Percentiles rank a stretch among this genome's conserved stretches.
These are phyloP conservation scores for Globisporangium spinosum DNA, from an alignment of 352 stramenopile species.

Conservation along the genomic window DNA sequence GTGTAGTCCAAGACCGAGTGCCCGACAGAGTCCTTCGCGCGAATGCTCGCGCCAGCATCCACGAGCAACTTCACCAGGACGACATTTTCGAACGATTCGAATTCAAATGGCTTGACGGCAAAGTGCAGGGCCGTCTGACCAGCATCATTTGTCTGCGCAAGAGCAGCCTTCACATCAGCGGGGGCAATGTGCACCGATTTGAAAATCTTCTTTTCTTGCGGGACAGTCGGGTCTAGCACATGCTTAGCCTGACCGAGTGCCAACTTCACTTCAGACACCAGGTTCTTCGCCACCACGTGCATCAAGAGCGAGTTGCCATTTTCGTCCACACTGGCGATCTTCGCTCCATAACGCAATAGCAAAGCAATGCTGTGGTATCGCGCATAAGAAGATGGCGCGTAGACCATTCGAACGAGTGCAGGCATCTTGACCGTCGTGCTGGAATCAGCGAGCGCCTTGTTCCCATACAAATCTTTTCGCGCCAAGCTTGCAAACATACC, in stretches of 20 bases:
- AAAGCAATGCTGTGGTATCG: slow-evolving; percentile 43
- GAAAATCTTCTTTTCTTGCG: slow-evolving; percentile 26
- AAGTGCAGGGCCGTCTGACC: slow-evolving; percentile 56
- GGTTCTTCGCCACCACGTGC: slow-evolving; percentile 53
- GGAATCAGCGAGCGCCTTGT: slow-evolving; percentile 26
- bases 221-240: slow-evolving; percentile 35
- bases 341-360: slow-evolving; percentile 57
- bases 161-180: slow-evolving; percentile 35
- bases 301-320: slow-evolving; percentile 60
- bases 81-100: slow-evolving; percentile 68
- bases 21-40: slow-evolving; percentile 33
- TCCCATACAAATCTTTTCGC: slow-evolving; percentile 37
- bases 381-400: slow-evolving; percentile 25
- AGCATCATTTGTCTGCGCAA: slow-evolving; percentile 35
- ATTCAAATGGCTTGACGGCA: slow-evolving; percentile 51
- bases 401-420: slow-evolving; percentile 41
- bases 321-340: slow-evolving; percentile 39
- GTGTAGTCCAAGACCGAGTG: slow-evolving; percentile 55
- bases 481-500: slow-evolving; percentile 30
- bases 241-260: slow-evolving; percentile 40
- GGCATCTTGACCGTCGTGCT: slow-evolving; percentile 32
- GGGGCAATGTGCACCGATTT: slow-evolving; percentile 44
- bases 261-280: slow-evolving; percentile 40
- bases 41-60: slow-evolving; percentile 33
- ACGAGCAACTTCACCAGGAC: slow-evolving; percentile 47